Conservation (phyloP, 2,329 filamentous ascomycete genomes). For the Helotiales sp. region DNA sequence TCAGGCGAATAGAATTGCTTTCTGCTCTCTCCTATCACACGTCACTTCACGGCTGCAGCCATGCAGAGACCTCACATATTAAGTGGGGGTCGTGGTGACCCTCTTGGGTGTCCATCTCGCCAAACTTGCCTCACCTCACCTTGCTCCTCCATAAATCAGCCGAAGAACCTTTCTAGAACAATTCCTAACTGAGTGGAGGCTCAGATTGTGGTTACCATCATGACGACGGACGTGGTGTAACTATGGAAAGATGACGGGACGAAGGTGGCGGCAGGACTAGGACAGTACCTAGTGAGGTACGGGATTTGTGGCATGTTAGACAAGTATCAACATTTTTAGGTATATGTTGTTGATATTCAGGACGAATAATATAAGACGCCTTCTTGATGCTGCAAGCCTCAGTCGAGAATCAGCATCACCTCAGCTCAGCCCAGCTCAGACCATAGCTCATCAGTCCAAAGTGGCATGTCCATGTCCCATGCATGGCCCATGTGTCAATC, state of each 20-base stretch:
- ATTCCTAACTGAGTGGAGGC: conserved; percentile 1
- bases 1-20: not conserved
- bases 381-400: not conserved
- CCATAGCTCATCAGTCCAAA: conserved; percentile 13
- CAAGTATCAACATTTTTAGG: not conserved
- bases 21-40: not conserved
- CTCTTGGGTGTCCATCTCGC: no score
- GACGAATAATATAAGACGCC: not conserved
- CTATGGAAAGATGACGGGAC: not conserved
- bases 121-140: not conserved
- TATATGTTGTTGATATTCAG: not conserved
- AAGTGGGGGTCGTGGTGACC: no score
- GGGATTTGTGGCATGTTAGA: not conserved
- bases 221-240: not conserved
- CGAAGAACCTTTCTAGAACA: conserved; percentile 3
- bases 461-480: conserved; percentile 19
- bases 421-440: not conserved
- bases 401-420: conserved; percentile 2
- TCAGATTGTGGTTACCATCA: not conserved
- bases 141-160: conserved; percentile 1
- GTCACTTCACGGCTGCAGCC: conserved; percentile 2
- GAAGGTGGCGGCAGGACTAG: not conserved
- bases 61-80: not conserved
- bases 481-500: conserved; percentile 22
- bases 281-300: not conserved